Conservation (phyloP, 768 basidiomycete species). For the Gyrodon lividus region DNA sequence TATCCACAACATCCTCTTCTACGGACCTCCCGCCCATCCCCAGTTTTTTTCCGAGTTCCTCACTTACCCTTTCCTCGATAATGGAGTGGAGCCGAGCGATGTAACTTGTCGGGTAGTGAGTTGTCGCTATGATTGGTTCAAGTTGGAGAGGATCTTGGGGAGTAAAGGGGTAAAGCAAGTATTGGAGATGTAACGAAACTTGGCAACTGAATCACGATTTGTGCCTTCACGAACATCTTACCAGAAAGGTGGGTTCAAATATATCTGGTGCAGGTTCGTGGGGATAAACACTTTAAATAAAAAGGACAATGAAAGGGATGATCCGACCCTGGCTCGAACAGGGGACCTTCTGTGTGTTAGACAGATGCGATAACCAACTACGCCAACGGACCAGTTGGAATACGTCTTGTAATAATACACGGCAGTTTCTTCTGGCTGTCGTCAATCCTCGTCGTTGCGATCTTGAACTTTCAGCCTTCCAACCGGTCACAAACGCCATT, state of each 20-base stretch:
- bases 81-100: conserved; percentile 83
- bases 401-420: no score
- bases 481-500: no score
- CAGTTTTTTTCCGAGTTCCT: conserved; percentile 91
- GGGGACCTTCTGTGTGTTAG: conserved; percentile 79
- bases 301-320: conserved; percentile 4
- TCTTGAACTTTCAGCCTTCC: no score
- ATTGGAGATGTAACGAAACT: conserved; percentile 6
- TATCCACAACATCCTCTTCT: conserved; percentile 90
- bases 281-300: no score
- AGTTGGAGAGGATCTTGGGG: conserved; percentile 72
- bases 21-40: conserved; percentile 86
- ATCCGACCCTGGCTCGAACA: conserved; percentile 64
- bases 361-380: conserved; percentile 85
- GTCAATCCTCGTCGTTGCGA: no score
- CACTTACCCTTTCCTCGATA: conserved; percentile 87
- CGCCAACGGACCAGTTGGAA: conserved; percentile 44
- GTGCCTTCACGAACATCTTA: no score
- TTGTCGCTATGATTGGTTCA: conserved; percentile 87
- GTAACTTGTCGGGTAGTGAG: conserved; percentile 81
- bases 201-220: background rate
- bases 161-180: conserved; percentile 21
- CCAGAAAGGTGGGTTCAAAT: no score
- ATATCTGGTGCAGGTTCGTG: no score
- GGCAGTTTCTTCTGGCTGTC: no score